Percentiles rank a stretch among this genome's conserved stretches.
phyloP scores from a whole-genome alignment of 192 early-diverging fungal species.

The Podila clonocystis region DNA sequence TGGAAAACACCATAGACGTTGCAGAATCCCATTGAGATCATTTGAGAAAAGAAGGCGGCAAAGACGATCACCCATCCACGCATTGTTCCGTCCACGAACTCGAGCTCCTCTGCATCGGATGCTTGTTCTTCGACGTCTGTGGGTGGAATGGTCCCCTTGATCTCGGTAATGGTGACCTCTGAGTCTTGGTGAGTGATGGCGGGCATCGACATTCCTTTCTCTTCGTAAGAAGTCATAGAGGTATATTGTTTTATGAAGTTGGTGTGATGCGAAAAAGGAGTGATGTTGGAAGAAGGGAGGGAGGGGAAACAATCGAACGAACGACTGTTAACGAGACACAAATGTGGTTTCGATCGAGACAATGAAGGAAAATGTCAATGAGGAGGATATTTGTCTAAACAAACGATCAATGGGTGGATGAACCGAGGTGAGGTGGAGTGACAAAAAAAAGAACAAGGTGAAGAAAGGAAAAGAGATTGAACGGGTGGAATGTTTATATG shows the following conservation, averaged over 20 bases:
- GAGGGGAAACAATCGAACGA: neutral
- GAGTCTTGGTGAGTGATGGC: conserved; percentile 23
- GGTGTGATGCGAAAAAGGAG: neutral
- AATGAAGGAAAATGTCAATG: neutral
- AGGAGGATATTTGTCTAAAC: neutral
- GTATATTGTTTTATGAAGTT: neutral
- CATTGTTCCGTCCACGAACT: conserved; percentile 35
- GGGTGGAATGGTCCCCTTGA: conserved; percentile 6
- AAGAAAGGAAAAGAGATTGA: neutral
- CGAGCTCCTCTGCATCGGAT: neutral
- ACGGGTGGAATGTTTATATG: neutral
- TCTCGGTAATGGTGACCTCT: conserved; percentile 19
- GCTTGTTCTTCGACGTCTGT: neutral
- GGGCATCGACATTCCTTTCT: neutral
- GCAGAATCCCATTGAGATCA: conserved; percentile 30
- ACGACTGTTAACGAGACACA: no score
- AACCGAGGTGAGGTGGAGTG: neutral
- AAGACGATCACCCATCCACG: conserved; percentile 54
- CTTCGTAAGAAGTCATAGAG: neutral
- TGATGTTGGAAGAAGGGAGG: neutral
- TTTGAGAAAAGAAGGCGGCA: conserved; percentile 38
- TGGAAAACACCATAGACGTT: conserved; percentile 38
- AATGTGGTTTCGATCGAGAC: no score
- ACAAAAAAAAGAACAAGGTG: neutral
- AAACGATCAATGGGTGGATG: neutral